Evolutionary conservation across 2,329 filamentous ascomycete species (phyloP).

Genomic region (Fusarium xylarioides): DNA sequence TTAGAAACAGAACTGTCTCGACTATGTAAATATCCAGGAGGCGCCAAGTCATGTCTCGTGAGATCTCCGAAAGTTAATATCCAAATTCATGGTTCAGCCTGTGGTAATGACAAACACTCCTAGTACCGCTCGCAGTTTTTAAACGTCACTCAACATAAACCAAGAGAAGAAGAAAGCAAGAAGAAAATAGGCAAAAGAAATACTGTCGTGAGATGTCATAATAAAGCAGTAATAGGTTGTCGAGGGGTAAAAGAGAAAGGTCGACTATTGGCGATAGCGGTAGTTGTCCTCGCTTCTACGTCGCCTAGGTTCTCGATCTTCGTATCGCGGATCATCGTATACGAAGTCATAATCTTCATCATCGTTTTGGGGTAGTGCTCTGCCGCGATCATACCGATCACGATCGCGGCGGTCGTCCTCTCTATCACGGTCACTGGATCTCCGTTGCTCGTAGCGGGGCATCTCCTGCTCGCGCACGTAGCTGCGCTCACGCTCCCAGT

Average conservation of each 20-base stretch:
- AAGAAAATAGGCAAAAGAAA: neutral
- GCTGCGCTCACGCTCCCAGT: conserved; percentile 50
- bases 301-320: conserved; percentile 38
- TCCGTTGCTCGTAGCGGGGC: conserved; percentile 38
- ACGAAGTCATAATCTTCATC: conserved; percentile 44
- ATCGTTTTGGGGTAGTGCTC: conserved; percentile 33
- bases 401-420: conserved; percentile 14
- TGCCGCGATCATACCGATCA: conserved; percentile 29
- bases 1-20: neutral
- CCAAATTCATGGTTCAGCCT: neutral
- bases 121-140: neutral
- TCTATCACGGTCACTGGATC: conserved; percentile 21
- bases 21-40: neutral
- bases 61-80: neutral
- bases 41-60: conserved; percentile 28
- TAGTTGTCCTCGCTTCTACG: conserved; percentile 41
- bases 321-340: conserved; percentile 44
- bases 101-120: neutral
- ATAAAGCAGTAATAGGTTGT: neutral
- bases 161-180: neutral
- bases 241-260: neutral
- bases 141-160: neutral
- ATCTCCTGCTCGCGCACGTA: conserved; percentile 44
- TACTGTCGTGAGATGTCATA: conserved; percentile 23
- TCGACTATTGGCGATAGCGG: conserved; percentile 32